Conservation (phyloP, 352 stramenopile species). For the Phytophthora uliginosa region DNA sequence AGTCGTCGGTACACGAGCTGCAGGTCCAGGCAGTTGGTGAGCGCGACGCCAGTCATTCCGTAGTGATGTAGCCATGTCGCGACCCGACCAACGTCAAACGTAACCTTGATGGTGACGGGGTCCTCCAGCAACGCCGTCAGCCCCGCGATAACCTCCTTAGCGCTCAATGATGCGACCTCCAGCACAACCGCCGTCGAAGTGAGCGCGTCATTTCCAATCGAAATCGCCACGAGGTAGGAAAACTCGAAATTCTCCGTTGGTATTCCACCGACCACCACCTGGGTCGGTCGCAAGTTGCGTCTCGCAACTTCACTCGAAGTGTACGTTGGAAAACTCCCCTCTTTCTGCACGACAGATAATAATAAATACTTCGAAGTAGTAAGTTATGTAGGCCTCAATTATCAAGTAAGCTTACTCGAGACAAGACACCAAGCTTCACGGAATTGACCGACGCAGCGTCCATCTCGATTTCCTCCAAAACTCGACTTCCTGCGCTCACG, state of each 20-base stretch:
- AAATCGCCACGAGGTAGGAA: slow-evolving; percentile 1
- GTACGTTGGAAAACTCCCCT: no score
- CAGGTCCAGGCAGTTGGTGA: slow-evolving; percentile 1
- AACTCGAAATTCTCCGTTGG: no score
- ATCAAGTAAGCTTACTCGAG: no score
- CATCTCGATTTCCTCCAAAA: not conserved
- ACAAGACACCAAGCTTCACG: no score
- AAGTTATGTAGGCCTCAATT: no score
- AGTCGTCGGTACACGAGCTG: slow-evolving; percentile 3
- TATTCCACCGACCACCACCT: no score
- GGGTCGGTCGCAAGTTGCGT: no score
- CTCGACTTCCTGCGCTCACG: slow-evolving; percentile 2
- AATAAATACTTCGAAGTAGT: no score
- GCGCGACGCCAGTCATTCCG: not conserved
- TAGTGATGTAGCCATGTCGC: slow-evolving; percentile 12
- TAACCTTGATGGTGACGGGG: slow-evolving; percentile 13
- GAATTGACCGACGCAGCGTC: not conserved
- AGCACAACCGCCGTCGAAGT: slow-evolving; percentile 17
- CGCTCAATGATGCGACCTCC: slow-evolving; percentile 5
- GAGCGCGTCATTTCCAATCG: not conserved
- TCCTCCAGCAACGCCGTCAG: slow-evolving; percentile 20
- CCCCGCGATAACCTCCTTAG: not conserved
- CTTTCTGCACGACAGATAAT: no score
- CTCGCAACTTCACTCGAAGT: no score
- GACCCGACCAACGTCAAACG: slow-evolving; percentile 6